Evolutionary conservation across 108 stramenopile species (phyloP).

Genomic region (Skeletonema potamos): DNA sequence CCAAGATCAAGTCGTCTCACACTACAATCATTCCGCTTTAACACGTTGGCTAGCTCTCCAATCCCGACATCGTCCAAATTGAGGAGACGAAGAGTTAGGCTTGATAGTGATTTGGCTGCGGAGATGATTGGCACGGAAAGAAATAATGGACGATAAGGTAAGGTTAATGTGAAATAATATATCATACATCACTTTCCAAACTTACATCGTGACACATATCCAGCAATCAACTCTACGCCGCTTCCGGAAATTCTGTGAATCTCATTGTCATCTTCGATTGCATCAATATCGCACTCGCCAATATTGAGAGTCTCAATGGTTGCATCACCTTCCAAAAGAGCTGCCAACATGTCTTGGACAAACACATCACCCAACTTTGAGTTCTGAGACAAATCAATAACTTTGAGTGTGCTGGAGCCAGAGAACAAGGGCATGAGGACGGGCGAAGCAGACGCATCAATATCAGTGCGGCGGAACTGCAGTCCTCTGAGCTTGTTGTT

Average conservation of each 20-base stretch:
- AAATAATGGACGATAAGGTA: background rate
- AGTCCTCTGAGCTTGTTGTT: background rate
- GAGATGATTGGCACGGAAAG: background rate
- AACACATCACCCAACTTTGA: slow-evolving; percentile 11
- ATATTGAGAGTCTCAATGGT: slow-evolving; percentile 15
- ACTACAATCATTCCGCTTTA: slow-evolving; percentile 8
- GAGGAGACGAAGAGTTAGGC: background rate
- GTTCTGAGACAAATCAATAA: slow-evolving; percentile 22
- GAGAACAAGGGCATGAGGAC: slow-evolving; percentile 10
- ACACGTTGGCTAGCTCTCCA: background rate
- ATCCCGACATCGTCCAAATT: slow-evolving; percentile 4
- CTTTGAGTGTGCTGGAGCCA: slow-evolving; percentile 7
- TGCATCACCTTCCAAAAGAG: slow-evolving; percentile 12
- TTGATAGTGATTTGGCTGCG: background rate
- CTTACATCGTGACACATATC: slow-evolving; percentile 1
- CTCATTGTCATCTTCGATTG: slow-evolving; percentile 2
- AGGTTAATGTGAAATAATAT: background rate
- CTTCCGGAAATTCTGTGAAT: background rate
- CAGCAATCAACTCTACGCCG: slow-evolving; percentile 1
- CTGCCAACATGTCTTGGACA: slow-evolving; percentile 5
- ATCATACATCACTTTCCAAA: background rate
- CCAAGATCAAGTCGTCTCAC: slow-evolving; percentile 31
- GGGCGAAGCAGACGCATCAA: slow-evolving; percentile 8
- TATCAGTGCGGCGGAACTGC: slow-evolving; percentile 16
- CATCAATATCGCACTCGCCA: slow-evolving; percentile 16